Evolutionary conservation across 2,329 filamentous ascomycete genomes (phyloP), one percentile per base, ranked within the genome.

Genomic region (Pseudopyrenochaeta lycopersici): DNA sequence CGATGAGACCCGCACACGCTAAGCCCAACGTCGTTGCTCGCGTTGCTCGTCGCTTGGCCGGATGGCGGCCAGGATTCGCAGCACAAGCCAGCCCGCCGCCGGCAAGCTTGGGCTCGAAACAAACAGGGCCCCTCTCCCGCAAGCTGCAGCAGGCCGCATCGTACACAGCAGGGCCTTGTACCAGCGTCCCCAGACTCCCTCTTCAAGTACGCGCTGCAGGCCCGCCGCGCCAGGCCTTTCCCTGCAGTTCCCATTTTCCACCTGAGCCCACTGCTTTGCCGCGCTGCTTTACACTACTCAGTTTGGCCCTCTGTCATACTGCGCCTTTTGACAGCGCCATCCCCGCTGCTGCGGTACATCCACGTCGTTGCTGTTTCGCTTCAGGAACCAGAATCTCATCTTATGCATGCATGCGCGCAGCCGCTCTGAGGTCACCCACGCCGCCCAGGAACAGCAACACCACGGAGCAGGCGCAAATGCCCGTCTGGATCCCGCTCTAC

Each of bases 371-470:
- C 60, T 60, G 63, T 66, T 68, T 73, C 67, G 71, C 71, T 70
- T 74, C 68, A 70, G 64, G 67, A 68, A 68, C 66, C 66, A 59
- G 58, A 66, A 51, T 44, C 62, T 58, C 68, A 54, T 57, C 64
- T 68, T 64, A 73, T 76, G 73, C 73, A 76, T 76, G 73, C 71
- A 76, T 73, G 71, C 73, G 63, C 64, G 59, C 68, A 56, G 60
- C 65, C 63, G 52, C 53, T 58, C 61, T 70, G 68, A 74, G 62
- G 55, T 70, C 65, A 66, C 64, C 62, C 59, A 67, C 63, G 49
- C 60, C 67, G 48, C 63, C 64, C 59, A 67, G 65, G 64, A 64
- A 67, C 68, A 66, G 54, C 61, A 64, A 45, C 59, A 60, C 57
- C 49, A 63, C 57, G 46, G 54, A 60, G 64, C 70, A 71, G 49